Conservation (phyloP, 2,329 filamentous ascomycete genomes). For the Pestalotiopsis sp. region DNA sequence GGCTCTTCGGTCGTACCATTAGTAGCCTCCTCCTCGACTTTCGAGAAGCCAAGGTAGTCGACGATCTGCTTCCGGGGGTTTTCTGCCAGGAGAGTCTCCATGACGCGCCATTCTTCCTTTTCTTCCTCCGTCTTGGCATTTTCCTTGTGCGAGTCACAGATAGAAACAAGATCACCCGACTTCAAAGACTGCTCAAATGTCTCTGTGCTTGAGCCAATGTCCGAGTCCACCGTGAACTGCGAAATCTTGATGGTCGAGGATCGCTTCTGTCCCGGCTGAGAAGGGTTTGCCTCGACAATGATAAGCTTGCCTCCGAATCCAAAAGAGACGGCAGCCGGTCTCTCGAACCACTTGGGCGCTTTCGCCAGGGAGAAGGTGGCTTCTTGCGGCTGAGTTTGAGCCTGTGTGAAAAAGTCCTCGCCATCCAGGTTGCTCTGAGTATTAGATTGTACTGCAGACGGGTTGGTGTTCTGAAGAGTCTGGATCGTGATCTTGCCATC, state of each 20-base stretch:
- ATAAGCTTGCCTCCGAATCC: constrained; percentile 94
- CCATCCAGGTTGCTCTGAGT: constrained; percentile 75
- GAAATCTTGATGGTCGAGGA: constrained; percentile 81
- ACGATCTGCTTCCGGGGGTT: constrained; percentile 85
- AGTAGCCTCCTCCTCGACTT: constrained; percentile 54
- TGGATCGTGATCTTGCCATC: constrained; percentile 95
- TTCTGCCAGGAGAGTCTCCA: constrained; percentile 81
- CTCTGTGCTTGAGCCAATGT: constrained; percentile 79
- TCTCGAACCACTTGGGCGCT: constrained; percentile 87
- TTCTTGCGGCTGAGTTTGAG: constrained; percentile 86
- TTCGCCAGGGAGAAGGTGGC: constrained; percentile 84
- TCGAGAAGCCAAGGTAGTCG: constrained; percentile 85
- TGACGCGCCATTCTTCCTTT: constrained; percentile 93
- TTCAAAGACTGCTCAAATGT: constrained; percentile 83
- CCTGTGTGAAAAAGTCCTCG: constrained; percentile 95
- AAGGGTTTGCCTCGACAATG: constrained; percentile 62
- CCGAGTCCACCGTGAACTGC: constrained; percentile 84
- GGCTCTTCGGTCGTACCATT: constrained; percentile 46
- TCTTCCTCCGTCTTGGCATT: constrained; percentile 83
- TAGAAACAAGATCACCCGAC: constrained; percentile 71
- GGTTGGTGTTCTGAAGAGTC: constrained; percentile 91
- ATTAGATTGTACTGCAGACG: constrained; percentile 65
- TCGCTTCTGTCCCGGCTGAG: constrained; percentile 61
- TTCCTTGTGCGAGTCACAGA: constrained; percentile 78
- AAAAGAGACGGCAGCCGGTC: constrained; percentile 84